These are phyloP conservation scores for Agaricus blazei DNA, from an alignment of 768 basidiomycete genomes.

Conservation along the genomic window DNA sequence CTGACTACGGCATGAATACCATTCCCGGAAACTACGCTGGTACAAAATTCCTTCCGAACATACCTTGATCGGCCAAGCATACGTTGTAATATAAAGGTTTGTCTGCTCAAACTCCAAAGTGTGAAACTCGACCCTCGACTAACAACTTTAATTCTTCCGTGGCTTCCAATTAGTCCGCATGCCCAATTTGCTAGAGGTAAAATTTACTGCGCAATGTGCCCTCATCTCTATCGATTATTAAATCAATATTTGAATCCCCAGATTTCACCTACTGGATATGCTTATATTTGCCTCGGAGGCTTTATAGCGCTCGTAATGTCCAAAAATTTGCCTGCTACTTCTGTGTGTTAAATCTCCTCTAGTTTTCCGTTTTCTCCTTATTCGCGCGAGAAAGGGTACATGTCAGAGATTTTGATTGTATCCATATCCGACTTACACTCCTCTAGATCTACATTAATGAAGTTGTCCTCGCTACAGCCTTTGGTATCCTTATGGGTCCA, in stretches of 20 bases:
- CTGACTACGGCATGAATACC: too few relatives aligned
- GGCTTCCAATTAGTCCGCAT: neutral
- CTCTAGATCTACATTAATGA: slow-evolving; percentile 82
- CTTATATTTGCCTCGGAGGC: slow-evolving; percentile 61
- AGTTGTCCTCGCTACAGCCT: slow-evolving; percentile 83
- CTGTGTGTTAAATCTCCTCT: neutral
- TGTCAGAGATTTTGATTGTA: neutral
- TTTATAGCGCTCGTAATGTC: slow-evolving; percentile 35
- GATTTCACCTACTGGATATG: slow-evolving; percentile 48
- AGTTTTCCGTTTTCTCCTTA: slow-evolving; percentile 87
- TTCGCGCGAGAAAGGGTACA: slow-evolving; percentile 75
- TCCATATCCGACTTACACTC: neutral
- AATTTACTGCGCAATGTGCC: slow-evolving; percentile 7
- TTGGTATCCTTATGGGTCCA: slow-evolving; percentile 66
- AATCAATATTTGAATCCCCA: slow-evolving; percentile 17
- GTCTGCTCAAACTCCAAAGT: too few relatives aligned
- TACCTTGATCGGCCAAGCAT: too few relatives aligned
- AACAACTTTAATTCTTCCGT: too few relatives aligned
- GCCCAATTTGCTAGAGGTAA: slow-evolving; percentile 28
- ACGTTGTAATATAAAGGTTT: too few relatives aligned
- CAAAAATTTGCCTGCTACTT: neutral
- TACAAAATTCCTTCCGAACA: too few relatives aligned
- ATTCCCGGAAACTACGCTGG: too few relatives aligned
- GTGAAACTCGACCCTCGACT: too few relatives aligned
- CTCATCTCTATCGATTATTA: neutral